Evolutionary conservation across 2,329 filamentous ascomycete species (phyloP), one percentile per base, ranked within the genome.

Genomic region (Beauveria scarabaeidicola): DNA sequence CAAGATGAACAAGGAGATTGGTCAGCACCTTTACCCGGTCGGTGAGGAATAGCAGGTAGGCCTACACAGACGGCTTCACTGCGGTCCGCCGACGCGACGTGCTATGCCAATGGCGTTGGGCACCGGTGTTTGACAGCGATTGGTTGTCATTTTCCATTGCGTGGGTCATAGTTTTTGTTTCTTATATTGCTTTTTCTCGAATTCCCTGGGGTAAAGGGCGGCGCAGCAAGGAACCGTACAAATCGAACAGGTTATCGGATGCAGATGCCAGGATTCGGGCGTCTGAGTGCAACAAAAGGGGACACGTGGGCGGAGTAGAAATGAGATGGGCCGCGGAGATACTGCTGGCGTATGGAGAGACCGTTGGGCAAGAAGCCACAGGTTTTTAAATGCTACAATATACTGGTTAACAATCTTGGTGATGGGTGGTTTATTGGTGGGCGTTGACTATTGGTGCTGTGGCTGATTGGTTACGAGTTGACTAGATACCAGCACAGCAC

Each of bases 1-100:
- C 74, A 92, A 91, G 66, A 97, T 99, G 93, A 97, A 96, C 79
- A 97, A 97, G 78, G 84, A 96, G 17, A 84, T 97, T 11, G 91
- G 90, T 63, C 87, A 88, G 70, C 93, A 97, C 69, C 79, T 97
- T 43, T 97, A 96, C 70, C 89, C 88, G 2, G 81, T 90, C 52
- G 91, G 93, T 57, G 91, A 94, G 72, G 85, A 73, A 60, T 70
- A 71, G 61, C n/a, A 48, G 5, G 32, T 36, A 36, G 19, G 5
- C 23, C 44, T 54, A 10, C 19, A 15, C 46, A 17, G 10, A 44
- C 25, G 10, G 55, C 36, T n/a, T 38, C 21, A 17, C 7, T 17
- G 7, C 32, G 19, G 17, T 36, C n/a, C 10, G 21, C 44, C 7
- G 55, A 40, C n/a, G n/a, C 23, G 55, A 43, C 46, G 13, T 41